Evolutionary conservation across 768 basidiomycete genomes (phyloP), one percentile per base, ranked within the genome.

Genomic region (Tulasnella sp.): DNA sequence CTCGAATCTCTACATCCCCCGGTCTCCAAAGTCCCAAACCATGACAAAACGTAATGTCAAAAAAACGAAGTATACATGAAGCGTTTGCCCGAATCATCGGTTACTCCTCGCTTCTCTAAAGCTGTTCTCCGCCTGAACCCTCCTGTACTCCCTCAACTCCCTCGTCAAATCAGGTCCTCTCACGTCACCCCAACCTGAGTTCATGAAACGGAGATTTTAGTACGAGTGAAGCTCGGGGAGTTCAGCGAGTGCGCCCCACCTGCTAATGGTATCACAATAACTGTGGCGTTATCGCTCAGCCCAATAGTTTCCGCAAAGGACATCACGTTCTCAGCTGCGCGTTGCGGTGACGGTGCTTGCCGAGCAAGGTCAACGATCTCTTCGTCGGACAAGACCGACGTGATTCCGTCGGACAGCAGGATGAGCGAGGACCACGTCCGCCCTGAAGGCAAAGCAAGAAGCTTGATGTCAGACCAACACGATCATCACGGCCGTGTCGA

Each of bases 281-380:
- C 94, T 1, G 96, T 98, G 56, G 93, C 91, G 84, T 99, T 99
- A 84, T 99, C 98, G 81, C 94, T 92, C 42, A 93, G 92, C 42
- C 92, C 92, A 71, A 96, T 86, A 80, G 96, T 94, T 85, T 98
- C 93, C 0, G 95, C 92, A 83, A 95, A 98, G 31, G 91, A 86
- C 8, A 98, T 86, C 62, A 99, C 96, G 19, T 89, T 88, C 40
- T 92, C 88, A 3, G 97, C 97, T n/a, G 95, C 97, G 40, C 86
- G 85, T 83, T 90, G 91, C 0, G 97, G 97, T 82, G 91, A 90
- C 14, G 86, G 84, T 9, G 92, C 90, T 71, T 88, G 88, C 74
- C 96, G 88, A 9, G 92, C 93, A 68, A 99, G 90, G 84, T 99
- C 98, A 44, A 94, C 91, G 80, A 99, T 92, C 86, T 99, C 98